phyloP scores from a whole-genome alignment of 1,139 yeast species.

The Geotrichum phurueaensis region DNA sequence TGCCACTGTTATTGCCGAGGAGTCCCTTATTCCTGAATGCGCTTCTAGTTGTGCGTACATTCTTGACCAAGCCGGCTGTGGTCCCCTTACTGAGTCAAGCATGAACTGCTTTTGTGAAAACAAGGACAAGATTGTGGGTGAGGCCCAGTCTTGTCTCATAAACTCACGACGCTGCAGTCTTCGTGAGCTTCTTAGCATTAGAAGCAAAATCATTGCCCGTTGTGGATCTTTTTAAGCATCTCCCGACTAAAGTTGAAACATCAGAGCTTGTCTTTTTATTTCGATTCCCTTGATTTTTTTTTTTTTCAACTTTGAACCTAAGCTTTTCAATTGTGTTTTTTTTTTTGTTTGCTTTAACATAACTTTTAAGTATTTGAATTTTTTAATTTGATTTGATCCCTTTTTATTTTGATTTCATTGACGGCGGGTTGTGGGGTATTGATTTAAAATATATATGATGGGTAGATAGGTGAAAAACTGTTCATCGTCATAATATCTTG shows the following conservation, averaged over 20 bases:
- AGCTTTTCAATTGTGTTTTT: not conserved
- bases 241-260: not conserved
- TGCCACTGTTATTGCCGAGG: slow-evolving; percentile 2
- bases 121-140: slow-evolving; percentile 1
- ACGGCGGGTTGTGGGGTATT: too few relatives aligned
- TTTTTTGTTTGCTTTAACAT: not conserved
- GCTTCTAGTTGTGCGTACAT: slow-evolving; percentile 5
- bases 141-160: slow-evolving; percentile 10
- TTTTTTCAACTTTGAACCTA: too few relatives aligned
- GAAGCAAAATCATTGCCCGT: not conserved
- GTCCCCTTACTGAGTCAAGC: slow-evolving; percentile 7
- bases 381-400: not conserved
- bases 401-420: not conserved
- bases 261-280: not conserved
- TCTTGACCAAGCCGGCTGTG: slow-evolving; percentile 14
- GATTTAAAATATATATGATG: too few relatives aligned
- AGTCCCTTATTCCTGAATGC: slow-evolving; percentile 8
- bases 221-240: slow-evolving; percentile 4
- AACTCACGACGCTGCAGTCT: slow-evolving; percentile 5
- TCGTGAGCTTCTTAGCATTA: slow-evolving; percentile 6
- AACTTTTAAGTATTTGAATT: not conserved
- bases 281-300: not conserved
- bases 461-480: too few relatives aligned
- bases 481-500: too few relatives aligned
- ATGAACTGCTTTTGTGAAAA: slow-evolving; percentile 13